Evolutionary conservation across 306 rosid species (phyloP), one percentile per base, ranked within the genome.

Genomic region (Crotalaria pallida): DNA sequence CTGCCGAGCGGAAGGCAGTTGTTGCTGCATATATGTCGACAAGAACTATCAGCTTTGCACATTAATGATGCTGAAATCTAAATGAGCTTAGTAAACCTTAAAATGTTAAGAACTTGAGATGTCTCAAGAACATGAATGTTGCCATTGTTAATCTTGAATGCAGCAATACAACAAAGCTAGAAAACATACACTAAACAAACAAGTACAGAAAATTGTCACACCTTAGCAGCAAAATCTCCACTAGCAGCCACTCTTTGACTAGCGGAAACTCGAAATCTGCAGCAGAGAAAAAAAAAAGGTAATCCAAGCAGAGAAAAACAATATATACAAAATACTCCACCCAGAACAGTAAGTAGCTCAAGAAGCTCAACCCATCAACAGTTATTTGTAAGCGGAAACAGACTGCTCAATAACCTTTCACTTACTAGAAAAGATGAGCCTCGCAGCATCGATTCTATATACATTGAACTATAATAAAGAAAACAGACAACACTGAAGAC

Each of bases 211-310:
- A 24, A 13, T 2, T 2, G 12, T 8, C 66, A 58, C 60, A 92
- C 98, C 96, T 90, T 90, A 4, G 80, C 75, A 27, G 68, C 71
- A 27, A 78, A 87, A 66, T 68, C 80, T 80, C 85, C 83, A 74
- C 73, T 72, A 23, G 68, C 86, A 55, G 80, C 69, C 74, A 80
- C 80, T 77, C 88, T 88, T 67, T 82, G 98, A 71, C 44, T 66
- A 2, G 71, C 47, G 48, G 88, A 84, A 57, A 72, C 87, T 19
- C 74, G 87, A 41, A 69, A 77, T 88, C 98, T 93, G 92, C 86
- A 86, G 50, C 52, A 80, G 43, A 53, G 52, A 77, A 73, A 13
- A 44, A 69, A 29, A 34, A 36, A 23, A 17, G 48, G 34, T 58
- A 58, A 73, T 69, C 74, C 80, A 79, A 53, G 48, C 33, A 72